Base-by-base conservation (phyloP, 345 rosid species). In the Microthlaspi erraticum region DNA sequence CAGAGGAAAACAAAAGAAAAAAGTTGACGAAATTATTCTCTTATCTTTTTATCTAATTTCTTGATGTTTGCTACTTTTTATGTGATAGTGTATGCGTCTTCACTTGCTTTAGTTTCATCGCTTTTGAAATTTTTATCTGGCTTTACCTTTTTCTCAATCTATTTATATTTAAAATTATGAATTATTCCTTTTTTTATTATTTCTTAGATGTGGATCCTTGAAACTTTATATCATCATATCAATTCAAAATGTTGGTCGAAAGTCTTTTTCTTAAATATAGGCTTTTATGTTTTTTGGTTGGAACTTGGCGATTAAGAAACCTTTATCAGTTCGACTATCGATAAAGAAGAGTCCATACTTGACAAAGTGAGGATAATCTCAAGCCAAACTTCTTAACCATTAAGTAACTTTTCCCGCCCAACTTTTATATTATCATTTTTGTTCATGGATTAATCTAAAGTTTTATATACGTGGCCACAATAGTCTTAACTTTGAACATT, bases 291-390 rank as follows among this genome's bases (percentile, higher is more conserved):
- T 60, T 51, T 65, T 60, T 60, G 17, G 68, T 75, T 52, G 69
- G 60, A 62, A 75, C 79, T 75, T 75, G 74, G 74, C 70, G 51
- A 75, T 46, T 75, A 75, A 75, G 79, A 67, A 67, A 74, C 37
- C 49, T 68, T 55, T 53, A 16, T 61, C 42, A 38, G 74, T 32
- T 53, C 43, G 23, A 60, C 11, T 68, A 60, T 45, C 78, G 19
- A 45, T 60, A 59, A 52, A 68, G 11, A 20, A 17, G 14, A 60
- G 50, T 37, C 50, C 74, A 68, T 20, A 66, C 48, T 65, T 37
- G 38, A 55, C 5, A 32, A 65, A 73, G 66, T 46, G 36, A n/a
- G 77, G 19, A 39, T 48, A 62, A 57, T 65, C 53, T 58, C 32
- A 38, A n/a, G 10, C 55, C 13, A 66, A 67, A 51, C 64, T 68